Conservation (phyloP, 2,329 filamentous ascomycete species). For the Aspergillaceae sp. region DNA sequence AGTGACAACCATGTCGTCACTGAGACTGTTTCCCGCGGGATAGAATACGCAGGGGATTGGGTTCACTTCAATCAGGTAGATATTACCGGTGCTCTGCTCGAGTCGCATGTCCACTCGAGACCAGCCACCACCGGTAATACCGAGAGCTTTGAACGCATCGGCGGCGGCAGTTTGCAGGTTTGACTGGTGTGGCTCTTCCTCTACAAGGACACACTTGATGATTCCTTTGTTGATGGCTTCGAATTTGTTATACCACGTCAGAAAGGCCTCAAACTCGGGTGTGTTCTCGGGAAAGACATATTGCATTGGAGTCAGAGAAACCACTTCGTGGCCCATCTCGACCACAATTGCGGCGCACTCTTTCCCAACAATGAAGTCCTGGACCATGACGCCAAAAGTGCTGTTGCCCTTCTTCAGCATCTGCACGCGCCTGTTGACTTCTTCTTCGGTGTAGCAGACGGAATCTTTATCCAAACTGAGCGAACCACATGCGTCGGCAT, state of each 20-base stretch:
- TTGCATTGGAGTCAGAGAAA: slow-evolving; percentile 1
- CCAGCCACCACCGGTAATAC: slow-evolving; percentile 1
- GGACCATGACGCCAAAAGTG: neutral
- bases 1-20: neutral
- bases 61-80: neutral
- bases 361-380: slow-evolving; percentile 2
- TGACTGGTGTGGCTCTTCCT: neutral
- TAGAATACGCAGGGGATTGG: neutral
- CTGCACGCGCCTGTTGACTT: neutral
- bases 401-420: neutral
- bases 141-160: slow-evolving; percentile 2
- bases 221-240: slow-evolving; percentile 1
- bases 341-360: slow-evolving; percentile 1
- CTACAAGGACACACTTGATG: slow-evolving; percentile 1
- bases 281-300: slow-evolving; percentile 2
- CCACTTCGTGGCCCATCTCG: slow-evolving; percentile 3
- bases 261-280: neutral
- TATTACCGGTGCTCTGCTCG: neutral
- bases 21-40: neutral
- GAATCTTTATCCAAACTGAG: neutral
- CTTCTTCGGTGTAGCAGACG: slow-evolving; percentile 1
- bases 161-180: neutral
- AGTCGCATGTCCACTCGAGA: slow-evolving; percentile 1
- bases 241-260: slow-evolving; percentile 4
- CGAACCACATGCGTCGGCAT: neutral